Conservation (phyloP, 768 basidiomycete genomes). For the Tulasnella sp. region DNA sequence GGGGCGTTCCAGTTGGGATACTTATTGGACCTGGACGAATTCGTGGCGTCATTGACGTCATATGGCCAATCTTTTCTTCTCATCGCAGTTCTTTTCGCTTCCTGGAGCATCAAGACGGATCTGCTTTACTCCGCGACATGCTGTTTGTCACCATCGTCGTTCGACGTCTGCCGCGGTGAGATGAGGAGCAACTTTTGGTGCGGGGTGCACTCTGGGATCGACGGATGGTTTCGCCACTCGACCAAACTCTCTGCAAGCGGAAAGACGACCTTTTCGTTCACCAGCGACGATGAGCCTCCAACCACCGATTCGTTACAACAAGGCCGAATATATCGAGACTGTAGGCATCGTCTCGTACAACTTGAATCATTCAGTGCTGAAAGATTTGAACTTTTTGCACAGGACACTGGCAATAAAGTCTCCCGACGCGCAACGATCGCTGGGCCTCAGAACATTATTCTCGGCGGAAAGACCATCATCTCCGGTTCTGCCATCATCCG, state of each 20-base stretch:
- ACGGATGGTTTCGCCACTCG: background rate
- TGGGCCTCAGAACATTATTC: conserved; percentile 92
- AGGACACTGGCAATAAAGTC: conserved; percentile 97
- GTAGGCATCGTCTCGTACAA: conserved; percentile 27
- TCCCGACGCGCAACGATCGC: conserved; percentile 83
- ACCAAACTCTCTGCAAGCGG: background rate
- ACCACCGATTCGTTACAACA: conserved; percentile 64
- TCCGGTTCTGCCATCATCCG: conserved; percentile 82
- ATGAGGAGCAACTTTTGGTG: no score
- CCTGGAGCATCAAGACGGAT: background rate
- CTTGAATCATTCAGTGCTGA: background rate
- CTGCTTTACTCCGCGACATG: background rate
- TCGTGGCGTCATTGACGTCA: background rate
- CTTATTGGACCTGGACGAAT: background rate
- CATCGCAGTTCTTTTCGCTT: background rate
- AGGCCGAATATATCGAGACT: conserved; percentile 78
- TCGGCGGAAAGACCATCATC: conserved; percentile 95
- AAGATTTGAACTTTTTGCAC: background rate
- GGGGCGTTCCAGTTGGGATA: background rate
- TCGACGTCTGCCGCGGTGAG: no score
- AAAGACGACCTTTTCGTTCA: background rate
- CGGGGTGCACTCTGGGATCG: background rate
- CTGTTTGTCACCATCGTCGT: no score
- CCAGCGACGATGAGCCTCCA: conserved; percentile 27
- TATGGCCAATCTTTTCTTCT: background rate